A percentile compares a stretch with the other conserved stretches of the same genome.
Evolutionary conservation across 768 basidiomycete species (phyloP).

Genomic region (Suillus variegatus): DNA sequence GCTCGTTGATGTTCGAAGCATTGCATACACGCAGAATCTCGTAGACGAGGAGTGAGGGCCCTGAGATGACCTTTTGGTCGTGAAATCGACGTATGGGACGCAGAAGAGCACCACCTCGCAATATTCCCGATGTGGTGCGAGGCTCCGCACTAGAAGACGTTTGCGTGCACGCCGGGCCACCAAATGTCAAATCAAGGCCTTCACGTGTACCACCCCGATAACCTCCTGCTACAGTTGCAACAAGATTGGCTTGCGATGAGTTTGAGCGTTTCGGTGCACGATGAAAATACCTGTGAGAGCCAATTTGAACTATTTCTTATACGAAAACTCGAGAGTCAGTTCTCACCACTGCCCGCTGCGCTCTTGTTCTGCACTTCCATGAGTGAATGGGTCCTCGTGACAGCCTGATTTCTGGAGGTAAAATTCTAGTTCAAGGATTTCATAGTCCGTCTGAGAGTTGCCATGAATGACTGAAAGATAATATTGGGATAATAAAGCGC

Average conservation of each 20-base stretch:
- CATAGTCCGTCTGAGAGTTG: slow-evolving; percentile 41
- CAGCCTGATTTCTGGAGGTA: slow-evolving; percentile 59
- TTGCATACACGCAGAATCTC: slow-evolving; percentile 57
- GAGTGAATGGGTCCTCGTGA: slow-evolving; percentile 80
- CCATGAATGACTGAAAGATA: slow-evolving; percentile 42
- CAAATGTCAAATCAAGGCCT: slow-evolving; percentile 76
- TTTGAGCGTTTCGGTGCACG: slow-evolving; percentile 56
- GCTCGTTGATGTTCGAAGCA: slow-evolving; percentile 48
- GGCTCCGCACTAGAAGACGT: slow-evolving; percentile 1
- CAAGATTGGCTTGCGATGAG: slow-evolving; percentile 37
- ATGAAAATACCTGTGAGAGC: slow-evolving; percentile 70
- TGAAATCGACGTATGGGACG: slow-evolving; percentile 58
- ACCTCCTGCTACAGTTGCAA: slow-evolving; percentile 45
- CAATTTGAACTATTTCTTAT: slow-evolving; percentile 1
- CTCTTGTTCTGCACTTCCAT: slow-evolving; percentile 68
- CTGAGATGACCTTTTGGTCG: slow-evolving; percentile 59
- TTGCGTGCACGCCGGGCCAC: slow-evolving; percentile 31
- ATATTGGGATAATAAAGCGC: slow-evolving; percentile 49
- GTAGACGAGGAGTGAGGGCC: slow-evolving; percentile 79
- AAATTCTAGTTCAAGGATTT: slow-evolving; percentile 78
- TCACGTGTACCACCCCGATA: slow-evolving; percentile 77
- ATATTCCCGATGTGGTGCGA: slow-evolving; percentile 17
- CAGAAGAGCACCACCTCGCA: slow-evolving; percentile 68
- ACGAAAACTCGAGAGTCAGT: slow-evolving; percentile 1
- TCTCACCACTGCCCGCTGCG: slow-evolving; percentile 60